Evolutionary conservation across 2,329 filamentous ascomycete species (phyloP).

Genomic region (Zymoseptoria crescenta): DNA sequence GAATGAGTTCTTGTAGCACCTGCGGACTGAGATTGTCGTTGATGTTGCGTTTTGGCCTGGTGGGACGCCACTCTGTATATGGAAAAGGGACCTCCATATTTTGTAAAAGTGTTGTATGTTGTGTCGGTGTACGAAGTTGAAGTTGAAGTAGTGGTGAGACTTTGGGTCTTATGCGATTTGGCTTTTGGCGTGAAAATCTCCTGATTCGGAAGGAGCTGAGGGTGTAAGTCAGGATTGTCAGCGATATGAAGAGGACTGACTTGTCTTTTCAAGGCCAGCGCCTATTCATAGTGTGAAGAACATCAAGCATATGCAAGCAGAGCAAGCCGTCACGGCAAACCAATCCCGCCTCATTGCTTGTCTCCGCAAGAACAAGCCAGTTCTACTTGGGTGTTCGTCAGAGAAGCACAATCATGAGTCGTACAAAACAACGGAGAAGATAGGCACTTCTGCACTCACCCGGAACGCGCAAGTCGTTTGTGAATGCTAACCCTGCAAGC

Average conservation of each 20-base stretch:
- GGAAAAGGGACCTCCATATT: neutral
- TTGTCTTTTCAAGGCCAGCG: neutral
- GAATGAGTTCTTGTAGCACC: slow-evolving; percentile 1
- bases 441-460: neutral
- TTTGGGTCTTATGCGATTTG: neutral
- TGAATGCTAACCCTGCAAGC: neutral
- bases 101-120: neutral
- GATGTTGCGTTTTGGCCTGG: neutral
- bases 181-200: neutral
- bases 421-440: neutral
- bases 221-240: neutral
- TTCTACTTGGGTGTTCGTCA: neutral
- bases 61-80: neutral
- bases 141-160: neutral
- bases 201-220: neutral
- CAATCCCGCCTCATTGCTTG: neutral
- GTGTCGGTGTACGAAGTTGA: neutral
- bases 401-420: neutral
- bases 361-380: neutral
- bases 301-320: neutral
- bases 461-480: neutral
- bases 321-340: neutral
- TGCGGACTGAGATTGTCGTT: slow-evolving; percentile 1
- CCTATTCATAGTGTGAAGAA: neutral
- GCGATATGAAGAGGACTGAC: neutral